These are phyloP conservation scores for Cyclotella distinguenda DNA, from an alignment of 108 stramenopile genomes.

Conservation along the genomic window DNA sequence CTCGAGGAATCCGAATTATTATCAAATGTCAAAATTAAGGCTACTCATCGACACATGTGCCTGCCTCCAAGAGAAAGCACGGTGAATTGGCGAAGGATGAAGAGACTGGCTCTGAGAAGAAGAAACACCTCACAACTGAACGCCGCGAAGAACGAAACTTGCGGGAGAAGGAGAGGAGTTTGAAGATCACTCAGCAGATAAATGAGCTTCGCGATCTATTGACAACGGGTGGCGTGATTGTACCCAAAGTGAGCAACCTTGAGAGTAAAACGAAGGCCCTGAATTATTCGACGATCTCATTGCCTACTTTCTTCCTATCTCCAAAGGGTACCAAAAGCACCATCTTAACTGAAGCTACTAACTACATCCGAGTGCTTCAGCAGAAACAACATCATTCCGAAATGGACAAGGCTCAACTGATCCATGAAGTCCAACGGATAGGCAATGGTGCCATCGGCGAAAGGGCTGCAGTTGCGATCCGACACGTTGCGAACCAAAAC, in stretches of 20 bases:
- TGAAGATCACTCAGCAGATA: constrained; percentile 84
- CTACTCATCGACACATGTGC: not conserved
- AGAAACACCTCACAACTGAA: constrained; percentile 47
- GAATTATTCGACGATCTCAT: not conserved
- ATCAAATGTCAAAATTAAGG: too few species aligned
- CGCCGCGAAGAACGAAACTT: constrained; percentile 84
- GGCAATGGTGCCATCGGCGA: constrained; percentile 77
- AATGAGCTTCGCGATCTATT: constrained; percentile 75
- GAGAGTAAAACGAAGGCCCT: not conserved
- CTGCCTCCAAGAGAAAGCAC: not conserved
- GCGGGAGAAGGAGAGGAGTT: constrained; percentile 86
- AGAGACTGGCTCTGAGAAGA: constrained; percentile 30
- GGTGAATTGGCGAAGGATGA: not conserved
- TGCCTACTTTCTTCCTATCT: not conserved
- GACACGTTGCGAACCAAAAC: constrained; percentile 85
- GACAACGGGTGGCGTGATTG: constrained; percentile 81
- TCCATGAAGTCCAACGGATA: constrained; percentile 85
- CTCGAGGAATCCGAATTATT: too few species aligned
- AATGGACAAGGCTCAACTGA: constrained; percentile 69
- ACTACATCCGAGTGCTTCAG: constrained; percentile 87
- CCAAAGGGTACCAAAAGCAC: constrained; percentile 82
- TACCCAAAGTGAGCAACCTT: constrained; percentile 62
- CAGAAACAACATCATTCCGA: constrained; percentile 83
- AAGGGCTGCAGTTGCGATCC: constrained; percentile 75
- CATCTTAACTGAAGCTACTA: constrained; percentile 84